Conservation (phyloP, 179 eudicot genomes). For the Drosera spatulata region DNA sequence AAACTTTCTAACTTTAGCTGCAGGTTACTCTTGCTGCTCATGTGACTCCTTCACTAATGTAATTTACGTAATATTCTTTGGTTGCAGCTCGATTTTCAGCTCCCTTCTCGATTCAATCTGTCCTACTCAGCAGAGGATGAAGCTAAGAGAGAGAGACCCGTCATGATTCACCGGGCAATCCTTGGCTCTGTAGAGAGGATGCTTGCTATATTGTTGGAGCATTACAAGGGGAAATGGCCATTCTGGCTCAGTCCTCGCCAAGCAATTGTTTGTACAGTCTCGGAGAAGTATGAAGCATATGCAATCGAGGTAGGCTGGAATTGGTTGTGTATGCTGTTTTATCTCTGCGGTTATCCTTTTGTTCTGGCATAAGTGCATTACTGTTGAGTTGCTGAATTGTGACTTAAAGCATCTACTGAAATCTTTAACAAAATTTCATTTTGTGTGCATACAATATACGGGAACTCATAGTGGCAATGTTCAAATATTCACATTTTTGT, state of each 20-base stretch:
- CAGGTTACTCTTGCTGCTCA: not conserved
- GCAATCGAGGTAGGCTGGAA: constrained; percentile 49
- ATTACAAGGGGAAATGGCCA: constrained; percentile 96
- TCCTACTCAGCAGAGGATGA: constrained; percentile 94
- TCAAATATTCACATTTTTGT: constrained; percentile 1
- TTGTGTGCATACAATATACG: not conserved
- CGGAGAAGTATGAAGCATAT: constrained; percentile 69
- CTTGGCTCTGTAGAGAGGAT: constrained; percentile 94
- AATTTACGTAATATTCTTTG: not conserved
- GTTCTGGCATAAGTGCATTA: not conserved
- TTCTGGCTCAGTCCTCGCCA: constrained; percentile 98
- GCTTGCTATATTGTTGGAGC: constrained; percentile 95
- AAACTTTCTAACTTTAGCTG: not conserved
- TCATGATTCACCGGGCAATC: constrained; percentile 94
- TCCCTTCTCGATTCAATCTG: constrained; percentile 74
- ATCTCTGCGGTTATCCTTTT: not conserved
- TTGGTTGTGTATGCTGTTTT: not conserved
- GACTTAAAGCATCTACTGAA: no score
- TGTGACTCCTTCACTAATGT: not conserved
- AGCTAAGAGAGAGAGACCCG: constrained; percentile 89
- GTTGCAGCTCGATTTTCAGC: constrained; percentile 92
- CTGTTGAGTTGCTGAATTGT: not conserved
- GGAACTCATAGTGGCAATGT: not conserved
- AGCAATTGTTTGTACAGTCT: constrained; percentile 81
- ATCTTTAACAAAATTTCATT: not conserved